Conservation (phyloP, 768 basidiomycete genomes). For the Scleroderma bovista region DNA sequence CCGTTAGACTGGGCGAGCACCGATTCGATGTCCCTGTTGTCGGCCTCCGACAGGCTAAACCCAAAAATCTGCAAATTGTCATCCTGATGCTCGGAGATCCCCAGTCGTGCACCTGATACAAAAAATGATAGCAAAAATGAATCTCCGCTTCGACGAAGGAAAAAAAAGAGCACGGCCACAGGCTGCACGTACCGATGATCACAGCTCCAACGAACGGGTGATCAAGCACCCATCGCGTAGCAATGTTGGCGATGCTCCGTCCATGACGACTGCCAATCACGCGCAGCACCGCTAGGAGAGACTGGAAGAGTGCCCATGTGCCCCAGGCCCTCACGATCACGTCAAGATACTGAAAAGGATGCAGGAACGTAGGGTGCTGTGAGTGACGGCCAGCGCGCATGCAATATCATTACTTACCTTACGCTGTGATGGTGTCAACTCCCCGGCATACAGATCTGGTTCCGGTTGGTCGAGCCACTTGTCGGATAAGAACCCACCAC, state of each 20-base stretch:
- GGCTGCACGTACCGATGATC: conserved; percentile 50
- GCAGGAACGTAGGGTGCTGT: not conserved
- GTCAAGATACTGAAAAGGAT: conserved; percentile 63
- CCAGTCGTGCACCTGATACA: conserved; percentile 59
- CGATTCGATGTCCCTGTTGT: conserved; percentile 56
- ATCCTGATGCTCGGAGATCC: conserved; percentile 65
- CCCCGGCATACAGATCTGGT: conserved; percentile 64
- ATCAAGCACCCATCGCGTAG: conserved; percentile 80
- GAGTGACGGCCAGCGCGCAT: not conserved
- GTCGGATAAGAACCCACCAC: conserved; percentile 78
- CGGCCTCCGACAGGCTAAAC: conserved; percentile 50
- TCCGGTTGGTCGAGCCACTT: conserved; percentile 63
- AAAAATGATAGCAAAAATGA: not conserved
- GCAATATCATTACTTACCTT: conserved; percentile 44
- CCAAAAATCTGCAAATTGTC: conserved; percentile 63
- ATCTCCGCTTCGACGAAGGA: conserved; percentile 3
- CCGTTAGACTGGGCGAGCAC: conserved; percentile 61
- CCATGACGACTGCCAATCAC: conserved; percentile 63
- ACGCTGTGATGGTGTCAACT: conserved; percentile 75
- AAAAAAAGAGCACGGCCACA: not conserved
- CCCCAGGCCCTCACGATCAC: conserved; percentile 81
- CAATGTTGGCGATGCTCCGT: conserved; percentile 69
- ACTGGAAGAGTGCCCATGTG: conserved; percentile 69
- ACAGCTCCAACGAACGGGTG: conserved; percentile 74
- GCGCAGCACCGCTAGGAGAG: conserved; percentile 52